Conservation (phyloP, 129 eudicot genomes). For the Helianthus tuberosus region DNA sequence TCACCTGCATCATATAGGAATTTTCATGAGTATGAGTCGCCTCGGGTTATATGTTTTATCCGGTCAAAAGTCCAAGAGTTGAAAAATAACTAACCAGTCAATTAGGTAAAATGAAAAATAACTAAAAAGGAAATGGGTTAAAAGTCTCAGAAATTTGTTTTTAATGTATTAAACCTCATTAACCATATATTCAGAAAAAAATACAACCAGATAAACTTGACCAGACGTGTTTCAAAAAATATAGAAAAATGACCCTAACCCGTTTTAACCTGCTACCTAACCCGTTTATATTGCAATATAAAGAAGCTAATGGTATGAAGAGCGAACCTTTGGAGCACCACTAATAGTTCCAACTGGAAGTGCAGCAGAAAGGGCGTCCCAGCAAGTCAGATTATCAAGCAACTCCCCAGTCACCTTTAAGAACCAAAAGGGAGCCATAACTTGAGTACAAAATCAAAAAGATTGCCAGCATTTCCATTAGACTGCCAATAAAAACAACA, state of each 20-base stretch:
- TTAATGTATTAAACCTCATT: background rate
- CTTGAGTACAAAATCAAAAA: too few species aligned
- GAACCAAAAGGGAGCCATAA: conserved; percentile 8
- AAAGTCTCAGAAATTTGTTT: background rate
- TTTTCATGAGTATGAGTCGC: too few species aligned
- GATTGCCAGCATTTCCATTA: too few species aligned
- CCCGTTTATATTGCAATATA: background rate
- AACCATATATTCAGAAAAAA: background rate
- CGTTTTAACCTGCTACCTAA: background rate
- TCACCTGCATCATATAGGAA: too few species aligned
- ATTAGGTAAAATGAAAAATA: too few species aligned
- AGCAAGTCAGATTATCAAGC: conserved; percentile 62
- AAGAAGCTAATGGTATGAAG: background rate
- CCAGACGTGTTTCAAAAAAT: background rate
- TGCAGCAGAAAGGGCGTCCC: conserved; percentile 90
- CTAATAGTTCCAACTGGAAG: conserved; percentile 92
- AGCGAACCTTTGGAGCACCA: conserved; percentile 85
- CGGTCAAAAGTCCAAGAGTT: too few species aligned
- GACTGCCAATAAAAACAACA: too few species aligned
- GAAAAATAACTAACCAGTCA: too few species aligned
- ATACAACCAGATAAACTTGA: background rate
- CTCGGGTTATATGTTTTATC: too few species aligned
- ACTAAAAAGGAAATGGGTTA: background rate
- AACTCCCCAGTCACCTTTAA: conserved; percentile 76
- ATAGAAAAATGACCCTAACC: background rate